These are phyloP conservation scores for Trichoderma virens DNA, from an alignment of 495 filamentous ascomycete species.

Conservation along the genomic window DNA sequence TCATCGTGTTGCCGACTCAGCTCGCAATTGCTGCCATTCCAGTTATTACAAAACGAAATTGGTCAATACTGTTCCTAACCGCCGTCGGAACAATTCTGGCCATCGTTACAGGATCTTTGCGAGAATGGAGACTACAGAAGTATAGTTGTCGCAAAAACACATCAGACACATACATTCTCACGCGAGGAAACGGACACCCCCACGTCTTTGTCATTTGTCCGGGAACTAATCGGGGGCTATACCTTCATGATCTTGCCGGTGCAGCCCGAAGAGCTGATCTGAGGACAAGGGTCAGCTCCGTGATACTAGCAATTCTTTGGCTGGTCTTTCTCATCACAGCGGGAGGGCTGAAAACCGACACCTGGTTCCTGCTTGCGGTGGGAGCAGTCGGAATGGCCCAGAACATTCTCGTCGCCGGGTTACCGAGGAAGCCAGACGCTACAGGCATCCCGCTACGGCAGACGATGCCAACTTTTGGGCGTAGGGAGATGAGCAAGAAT, in stretches of 20 bases:
- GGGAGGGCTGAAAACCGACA: conserved; percentile 25
- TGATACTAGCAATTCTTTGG: conserved; percentile 30
- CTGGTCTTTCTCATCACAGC: conserved; percentile 31
- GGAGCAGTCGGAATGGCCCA: conserved; percentile 41
- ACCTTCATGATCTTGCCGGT: conserved; percentile 40
- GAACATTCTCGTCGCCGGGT: conserved; percentile 33
- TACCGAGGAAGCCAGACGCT: background rate
- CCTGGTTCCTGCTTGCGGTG: conserved; percentile 39
- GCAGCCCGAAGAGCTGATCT: background rate
- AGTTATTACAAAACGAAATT: conserved; percentile 31
- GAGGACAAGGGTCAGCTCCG: background rate
- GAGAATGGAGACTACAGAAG: conserved; percentile 46
- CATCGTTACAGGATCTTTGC: conserved; percentile 25
- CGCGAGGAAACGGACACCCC: conserved; percentile 37
- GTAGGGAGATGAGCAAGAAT: too few relatives aligned
- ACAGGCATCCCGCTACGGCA: too few relatives aligned
- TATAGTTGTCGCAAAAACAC: conserved; percentile 31
- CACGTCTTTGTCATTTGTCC: conserved; percentile 37
- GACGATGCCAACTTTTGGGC: too few relatives aligned
- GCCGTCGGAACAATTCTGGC: conserved; percentile 31
- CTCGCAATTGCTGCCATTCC: conserved; percentile 41
- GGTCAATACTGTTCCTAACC: conserved; percentile 38
- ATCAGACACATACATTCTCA: conserved; percentile 29
- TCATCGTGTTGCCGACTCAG: conserved; percentile 31
- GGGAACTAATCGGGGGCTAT: conserved; percentile 27